These are phyloP conservation scores for Pleurotus ostreatus DNA, from an alignment of 768 basidiomycete genomes.

Conservation along the genomic window DNA sequence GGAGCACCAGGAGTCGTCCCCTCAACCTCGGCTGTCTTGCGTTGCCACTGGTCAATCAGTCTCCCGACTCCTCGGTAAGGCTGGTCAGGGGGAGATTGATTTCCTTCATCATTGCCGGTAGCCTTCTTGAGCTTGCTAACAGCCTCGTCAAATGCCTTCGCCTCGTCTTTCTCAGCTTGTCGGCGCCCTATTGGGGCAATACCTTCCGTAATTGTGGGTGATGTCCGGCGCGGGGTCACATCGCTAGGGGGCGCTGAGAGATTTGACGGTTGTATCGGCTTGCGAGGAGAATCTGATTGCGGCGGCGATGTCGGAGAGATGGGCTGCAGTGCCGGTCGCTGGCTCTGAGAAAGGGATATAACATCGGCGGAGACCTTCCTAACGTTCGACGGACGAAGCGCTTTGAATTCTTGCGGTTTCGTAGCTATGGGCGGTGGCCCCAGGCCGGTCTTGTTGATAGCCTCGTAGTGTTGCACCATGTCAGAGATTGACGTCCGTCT, in stretches of 20 bases:
- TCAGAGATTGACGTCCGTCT: constrained; percentile 79
- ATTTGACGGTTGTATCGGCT: not conserved
- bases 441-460: constrained; percentile 39
- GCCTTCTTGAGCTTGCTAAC: constrained; percentile 2
- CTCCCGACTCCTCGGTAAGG: constrained; percentile 82
- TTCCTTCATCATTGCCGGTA: constrained; percentile 1
- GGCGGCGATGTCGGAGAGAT: not conserved
- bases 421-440: constrained; percentile 26
- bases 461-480: constrained; percentile 82
- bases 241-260: not conserved
- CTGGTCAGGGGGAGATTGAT: constrained; percentile 53
- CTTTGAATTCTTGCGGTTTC: constrained; percentile 14
- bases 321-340: not conserved
- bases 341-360: constrained; percentile 5
- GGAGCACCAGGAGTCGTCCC: not conserved
- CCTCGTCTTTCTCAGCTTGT: constrained; percentile 1
- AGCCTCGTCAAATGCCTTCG: not conserved
- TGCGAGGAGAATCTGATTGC: not conserved
- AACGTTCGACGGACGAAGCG: constrained; percentile 1
- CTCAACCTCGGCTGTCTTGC: constrained; percentile 63
- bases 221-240: not conserved
- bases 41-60: constrained; percentile 87
- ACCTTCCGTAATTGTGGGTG: not conserved
- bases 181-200: not conserved
- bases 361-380: constrained; percentile 13